These are phyloP conservation scores for Boletus rex-veris DNA, from an alignment of 768 basidiomycete species.

Conservation along the genomic window DNA sequence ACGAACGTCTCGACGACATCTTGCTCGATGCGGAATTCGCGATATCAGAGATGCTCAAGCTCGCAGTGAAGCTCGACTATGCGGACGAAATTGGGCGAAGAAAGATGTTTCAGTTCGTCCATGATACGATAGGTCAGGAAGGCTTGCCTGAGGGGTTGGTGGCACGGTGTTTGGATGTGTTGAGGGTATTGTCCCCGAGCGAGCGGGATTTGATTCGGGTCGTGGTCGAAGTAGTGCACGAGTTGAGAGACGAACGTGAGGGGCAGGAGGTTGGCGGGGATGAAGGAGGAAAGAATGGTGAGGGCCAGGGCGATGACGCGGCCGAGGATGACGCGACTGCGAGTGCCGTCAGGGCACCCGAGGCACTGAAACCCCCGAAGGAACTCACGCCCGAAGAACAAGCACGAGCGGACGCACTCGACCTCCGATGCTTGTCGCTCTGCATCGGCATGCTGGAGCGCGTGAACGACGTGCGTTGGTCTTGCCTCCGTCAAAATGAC, in stretches of 20 bases:
- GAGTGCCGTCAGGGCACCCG: conserved; percentile 11
- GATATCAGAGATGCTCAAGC: conserved; percentile 74
- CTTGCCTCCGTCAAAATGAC: background rate
- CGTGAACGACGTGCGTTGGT: conserved; percentile 67
- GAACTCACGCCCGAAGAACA: conserved; percentile 58
- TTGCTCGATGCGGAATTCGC: conserved; percentile 48
- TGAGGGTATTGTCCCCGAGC: conserved; percentile 63
- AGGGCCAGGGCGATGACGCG: conserved; percentile 10
- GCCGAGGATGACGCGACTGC: conserved; percentile 3
- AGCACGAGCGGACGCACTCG: conserved; percentile 54
- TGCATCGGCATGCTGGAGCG: conserved; percentile 84
- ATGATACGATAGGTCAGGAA: conserved; percentile 78
- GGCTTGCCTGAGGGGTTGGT: conserved; percentile 67
- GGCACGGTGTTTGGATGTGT: conserved; percentile 75
- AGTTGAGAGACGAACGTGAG: conserved; percentile 52
- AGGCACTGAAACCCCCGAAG: conserved; percentile 28
- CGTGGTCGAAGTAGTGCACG: conserved; percentile 84
- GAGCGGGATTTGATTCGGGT: conserved; percentile 86
- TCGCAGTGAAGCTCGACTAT: conserved; percentile 83
- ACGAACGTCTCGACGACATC: conserved; percentile 41
- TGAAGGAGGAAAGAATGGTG: conserved; percentile 29
- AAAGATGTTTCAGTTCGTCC: conserved; percentile 82
- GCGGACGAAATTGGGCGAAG: conserved; percentile 87
- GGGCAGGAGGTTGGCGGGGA: conserved; percentile 40
- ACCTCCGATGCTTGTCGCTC: conserved; percentile 70